A percentile compares a stretch with the other conserved stretches of the same genome.
Evolutionary conservation across 768 basidiomycete species (phyloP).

Genomic region (Boletus reticulatus): DNA sequence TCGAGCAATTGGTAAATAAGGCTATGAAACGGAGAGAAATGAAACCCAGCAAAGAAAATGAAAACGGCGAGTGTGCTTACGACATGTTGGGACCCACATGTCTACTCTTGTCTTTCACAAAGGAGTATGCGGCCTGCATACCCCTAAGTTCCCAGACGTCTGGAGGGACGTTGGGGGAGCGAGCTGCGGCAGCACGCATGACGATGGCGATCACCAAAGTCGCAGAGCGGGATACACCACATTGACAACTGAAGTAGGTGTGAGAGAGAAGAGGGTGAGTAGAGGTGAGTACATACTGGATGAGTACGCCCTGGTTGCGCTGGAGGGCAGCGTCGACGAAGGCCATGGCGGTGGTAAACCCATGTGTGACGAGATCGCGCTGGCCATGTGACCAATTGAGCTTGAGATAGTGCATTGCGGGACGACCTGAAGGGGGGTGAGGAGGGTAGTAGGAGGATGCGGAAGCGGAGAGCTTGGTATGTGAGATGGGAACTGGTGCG

Average conservation of each 20-base stretch:
- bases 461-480: constrained; percentile 36
- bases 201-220: constrained; percentile 89
- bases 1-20: constrained; percentile 93
- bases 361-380: constrained; percentile 75
- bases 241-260: constrained; percentile 70
- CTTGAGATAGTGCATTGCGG: constrained; percentile 84
- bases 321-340: constrained; percentile 77
- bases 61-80: constrained; percentile 48
- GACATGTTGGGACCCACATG: constrained; percentile 94
- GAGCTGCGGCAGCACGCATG: constrained; percentile 85
- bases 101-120: constrained; percentile 85
- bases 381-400: constrained; percentile 95
- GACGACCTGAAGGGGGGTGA: constrained; percentile 65
- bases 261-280: constrained; percentile 13
- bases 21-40: constrained; percentile 39
- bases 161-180: constrained; percentile 62
- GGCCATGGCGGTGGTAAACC: constrained; percentile 76
- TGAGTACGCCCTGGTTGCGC: constrained; percentile 76
- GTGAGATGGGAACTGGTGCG: constrained; percentile 58
- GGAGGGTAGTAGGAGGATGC: constrained; percentile 64
- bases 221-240: constrained; percentile 89
- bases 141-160: constrained; percentile 79
- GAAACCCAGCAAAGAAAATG: constrained; percentile 23
- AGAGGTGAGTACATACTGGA: constrained; percentile 62
- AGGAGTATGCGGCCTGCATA: constrained; percentile 88